A percentile compares a stretch with the other conserved stretches of the same genome.
Conservation (phyloP, 148 eudicot species). For the Camellia lanceoleosa region DNA sequence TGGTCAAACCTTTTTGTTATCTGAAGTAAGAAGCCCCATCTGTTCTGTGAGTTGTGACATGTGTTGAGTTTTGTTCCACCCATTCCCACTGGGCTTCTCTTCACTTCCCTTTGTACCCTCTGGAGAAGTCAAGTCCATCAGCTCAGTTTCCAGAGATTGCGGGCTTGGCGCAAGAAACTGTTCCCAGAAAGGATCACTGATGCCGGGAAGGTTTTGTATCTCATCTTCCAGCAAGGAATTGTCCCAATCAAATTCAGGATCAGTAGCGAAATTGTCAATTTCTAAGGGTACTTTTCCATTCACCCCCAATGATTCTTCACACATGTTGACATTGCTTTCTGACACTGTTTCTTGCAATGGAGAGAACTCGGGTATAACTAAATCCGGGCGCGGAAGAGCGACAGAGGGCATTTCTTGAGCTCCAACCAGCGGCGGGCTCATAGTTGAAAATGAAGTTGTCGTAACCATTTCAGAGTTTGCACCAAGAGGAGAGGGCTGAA, state of each 20-base stretch:
- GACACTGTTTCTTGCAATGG: constrained; percentile 31
- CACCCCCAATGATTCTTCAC: constrained; percentile 18
- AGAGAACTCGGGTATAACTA: constrained; percentile 30
- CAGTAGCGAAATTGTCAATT: constrained; percentile 20
- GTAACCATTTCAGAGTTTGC: constrained; percentile 28
- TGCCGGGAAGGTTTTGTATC: constrained; percentile 33
- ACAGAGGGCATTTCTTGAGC: constrained; percentile 26
- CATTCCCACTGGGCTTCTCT: constrained; percentile 40
- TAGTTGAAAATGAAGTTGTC: constrained; percentile 19
- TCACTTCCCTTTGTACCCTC: constrained; percentile 37
- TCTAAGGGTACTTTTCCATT: constrained; percentile 24
- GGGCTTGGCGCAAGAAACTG: constrained; percentile 24
- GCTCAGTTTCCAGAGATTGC: constrained; percentile 27
- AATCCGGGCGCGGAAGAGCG: constrained; percentile 22
- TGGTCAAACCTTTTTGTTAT: constrained; percentile 37
- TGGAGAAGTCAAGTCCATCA: constrained; percentile 31
- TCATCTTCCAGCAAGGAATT: constrained; percentile 30
- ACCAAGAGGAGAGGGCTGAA: constrained; percentile 26
- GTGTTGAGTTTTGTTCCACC: constrained; percentile 47
- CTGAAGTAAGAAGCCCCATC: constrained; percentile 63
- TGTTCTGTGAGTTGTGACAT: constrained; percentile 72
- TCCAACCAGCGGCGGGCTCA: constrained; percentile 23
- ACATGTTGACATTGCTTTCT: constrained; percentile 21
- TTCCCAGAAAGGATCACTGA: constrained; percentile 47
- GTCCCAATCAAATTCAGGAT: constrained; percentile 34